Evolutionary conservation across 345 rosid genomes (phyloP), one percentile per base, ranked within the genome.

Genomic region (Aquilaria yunnanensis): DNA sequence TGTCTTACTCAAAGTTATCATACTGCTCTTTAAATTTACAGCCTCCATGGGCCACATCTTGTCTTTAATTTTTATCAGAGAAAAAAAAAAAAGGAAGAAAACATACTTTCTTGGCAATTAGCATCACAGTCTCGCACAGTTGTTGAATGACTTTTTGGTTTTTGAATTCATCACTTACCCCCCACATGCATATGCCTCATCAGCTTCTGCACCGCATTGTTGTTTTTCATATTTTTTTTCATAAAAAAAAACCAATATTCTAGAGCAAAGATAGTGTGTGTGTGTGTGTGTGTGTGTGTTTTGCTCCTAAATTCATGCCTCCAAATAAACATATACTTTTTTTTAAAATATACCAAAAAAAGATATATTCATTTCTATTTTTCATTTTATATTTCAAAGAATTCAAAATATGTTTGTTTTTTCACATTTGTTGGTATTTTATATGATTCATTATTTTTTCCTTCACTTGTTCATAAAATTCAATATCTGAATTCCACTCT

Each of bases 31-130:
- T 51, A 51, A 61, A 51, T 75, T 74, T 67, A 47, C 43, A 37
- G 43, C 5, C 43, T 37, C 43, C 66, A 65, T 51, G 78, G 70
- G 51, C 75, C 78, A 23, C 23, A 65, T 66, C 69, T 49, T 74
- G 59, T 30, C 72, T 65, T 62, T 73, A 65, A 51, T 32, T 33
- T 61, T 68, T 29, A 53, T 66, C 57, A 65, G 2, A 10, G 54
- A 74, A 23, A 23, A 23, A 23, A 23, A 23, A 37, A 5, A 37
- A 37, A 37, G 8, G 43, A 77, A 69, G 70, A 57, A 61, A 70
- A 67, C 68, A 70, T 70, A 62, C 78, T 74, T 72, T 72, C 60
- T 57, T 16, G 13, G 23, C 49, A 30, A n/a, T 53, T 51, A 2
- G 34, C 46, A 54, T 64, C 12, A 51, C 64, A 37, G 7, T 37